Conservation (phyloP, 2,329 filamentous ascomycete genomes). For the Colletotrichum sp. region DNA sequence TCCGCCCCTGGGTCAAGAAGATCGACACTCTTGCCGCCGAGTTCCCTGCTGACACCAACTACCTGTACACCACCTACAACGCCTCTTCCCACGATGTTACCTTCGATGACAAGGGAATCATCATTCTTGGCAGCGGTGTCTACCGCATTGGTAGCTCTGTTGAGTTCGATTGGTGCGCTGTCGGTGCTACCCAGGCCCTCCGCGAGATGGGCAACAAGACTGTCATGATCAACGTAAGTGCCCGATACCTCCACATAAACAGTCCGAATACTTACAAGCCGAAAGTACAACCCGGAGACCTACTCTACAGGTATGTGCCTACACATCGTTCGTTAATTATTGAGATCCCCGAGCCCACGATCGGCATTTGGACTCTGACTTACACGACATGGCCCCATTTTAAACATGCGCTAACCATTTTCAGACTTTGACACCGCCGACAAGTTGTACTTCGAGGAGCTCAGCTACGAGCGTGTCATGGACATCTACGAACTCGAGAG, state of each 20-base stretch:
- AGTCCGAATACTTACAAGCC: slow-evolving; percentile 46
- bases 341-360: not conserved
- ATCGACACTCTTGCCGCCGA: slow-evolving; percentile 98
- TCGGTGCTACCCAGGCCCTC: slow-evolving; percentile 85
- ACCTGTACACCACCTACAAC: slow-evolving; percentile 98
- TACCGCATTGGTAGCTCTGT: slow-evolving; percentile 98
- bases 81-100: slow-evolving; percentile 90
- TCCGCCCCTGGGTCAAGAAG: slow-evolving; percentile 96
- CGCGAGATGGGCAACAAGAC: slow-evolving; percentile 93
- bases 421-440: slow-evolving; percentile 90
- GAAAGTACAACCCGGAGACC: slow-evolving; percentile 67
- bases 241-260: slow-evolving; percentile 40
- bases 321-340: not conserved
- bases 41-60: slow-evolving; percentile 94
- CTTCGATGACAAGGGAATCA: slow-evolving; percentile 89
- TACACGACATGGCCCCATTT: not conserved
- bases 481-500: slow-evolving; percentile 96
- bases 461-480: slow-evolving; percentile 97
- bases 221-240: slow-evolving; percentile 86
- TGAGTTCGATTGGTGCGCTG: slow-evolving; percentile 98
- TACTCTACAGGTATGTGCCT: slow-evolving; percentile 27
- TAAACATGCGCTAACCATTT: slow-evolving; percentile 32
- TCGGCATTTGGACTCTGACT: not conserved
- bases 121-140: slow-evolving; percentile 92
- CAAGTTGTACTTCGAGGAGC: slow-evolving; percentile 94